These are phyloP conservation scores for Candida tropicalis DNA, from an alignment of 1,139 yeast genomes.

Conservation along the genomic window DNA sequence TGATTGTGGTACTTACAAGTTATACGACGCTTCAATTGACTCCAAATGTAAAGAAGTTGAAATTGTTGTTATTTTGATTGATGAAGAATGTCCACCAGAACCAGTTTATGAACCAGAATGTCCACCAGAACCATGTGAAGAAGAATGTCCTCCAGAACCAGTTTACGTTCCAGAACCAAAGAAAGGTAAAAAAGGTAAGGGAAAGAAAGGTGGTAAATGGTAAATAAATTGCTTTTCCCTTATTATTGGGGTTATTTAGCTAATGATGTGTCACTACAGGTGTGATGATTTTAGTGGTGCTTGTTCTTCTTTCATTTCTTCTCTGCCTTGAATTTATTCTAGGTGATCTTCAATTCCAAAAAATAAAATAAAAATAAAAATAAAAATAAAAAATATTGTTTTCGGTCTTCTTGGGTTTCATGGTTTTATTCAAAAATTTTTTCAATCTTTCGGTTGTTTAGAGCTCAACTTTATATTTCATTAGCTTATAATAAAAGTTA, in stretches of 20 bases:
- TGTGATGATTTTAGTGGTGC: too few species aligned
- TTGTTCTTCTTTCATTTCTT: too few species aligned
- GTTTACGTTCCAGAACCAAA: too few species aligned
- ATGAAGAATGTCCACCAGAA: not conserved
- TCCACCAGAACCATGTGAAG: not conserved
- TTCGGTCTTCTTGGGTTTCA: not conserved
- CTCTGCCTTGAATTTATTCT: too few species aligned
- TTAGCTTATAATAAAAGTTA: conserved; percentile 1
- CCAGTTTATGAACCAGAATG: not conserved
- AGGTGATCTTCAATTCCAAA: too few species aligned
- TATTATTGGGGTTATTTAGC: not conserved
- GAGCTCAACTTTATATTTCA: not conserved
- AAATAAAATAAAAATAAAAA: not conserved
- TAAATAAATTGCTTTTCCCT: not conserved
- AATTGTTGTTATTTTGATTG: conserved; percentile 5
- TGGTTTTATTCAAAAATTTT: not conserved
- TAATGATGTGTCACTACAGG: not conserved
- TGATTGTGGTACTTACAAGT: conserved; percentile 21
- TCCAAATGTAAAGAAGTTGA: conserved; percentile 15
- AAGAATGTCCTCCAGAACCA: too few species aligned
- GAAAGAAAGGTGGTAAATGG: not conserved
- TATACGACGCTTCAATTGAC: conserved; percentile 20
- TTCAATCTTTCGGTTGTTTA: not conserved
- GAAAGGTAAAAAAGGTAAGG: not conserved
- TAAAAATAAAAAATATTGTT: not conserved